Percentiles rank a stretch among this genome's conserved stretches.
These are phyloP conservation scores for Cicer arietinum DNA, from an alignment of 306 rosid genomes.

Conservation along the genomic window DNA sequence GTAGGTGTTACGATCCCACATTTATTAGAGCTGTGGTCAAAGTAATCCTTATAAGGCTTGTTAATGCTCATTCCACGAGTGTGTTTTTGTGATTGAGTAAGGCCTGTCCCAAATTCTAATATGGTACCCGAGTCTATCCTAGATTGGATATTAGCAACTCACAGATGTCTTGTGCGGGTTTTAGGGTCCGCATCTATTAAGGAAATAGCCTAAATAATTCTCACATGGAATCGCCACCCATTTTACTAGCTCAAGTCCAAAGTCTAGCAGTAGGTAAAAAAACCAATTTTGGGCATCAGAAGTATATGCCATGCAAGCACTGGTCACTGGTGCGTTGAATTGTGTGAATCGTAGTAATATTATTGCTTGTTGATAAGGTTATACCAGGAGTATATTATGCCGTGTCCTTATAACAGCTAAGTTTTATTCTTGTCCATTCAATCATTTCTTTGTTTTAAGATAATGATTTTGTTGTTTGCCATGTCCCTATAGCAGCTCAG, in stretches of 20 bases:
- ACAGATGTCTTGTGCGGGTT: no score
- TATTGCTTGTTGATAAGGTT: constrained; percentile 6
- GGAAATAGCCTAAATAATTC: no score
- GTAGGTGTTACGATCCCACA: no score
- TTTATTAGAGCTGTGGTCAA: background rate
- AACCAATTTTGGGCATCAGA: background rate
- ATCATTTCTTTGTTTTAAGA: background rate
- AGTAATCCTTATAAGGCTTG: no score
- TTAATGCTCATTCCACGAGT: background rate
- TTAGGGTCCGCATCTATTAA: no score
- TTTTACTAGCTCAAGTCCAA: background rate
- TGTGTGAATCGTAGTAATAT: background rate
- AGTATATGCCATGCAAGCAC: background rate
- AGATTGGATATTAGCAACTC: no score
- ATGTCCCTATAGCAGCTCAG: constrained; percentile 59
- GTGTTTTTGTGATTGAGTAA: background rate
- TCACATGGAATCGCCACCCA: no score
- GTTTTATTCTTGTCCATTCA: constrained; percentile 26
- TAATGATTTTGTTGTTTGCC: constrained; percentile 36
- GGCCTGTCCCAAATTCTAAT: background rate
- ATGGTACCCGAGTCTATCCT: no score
- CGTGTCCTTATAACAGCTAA: background rate
- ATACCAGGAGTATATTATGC: background rate
- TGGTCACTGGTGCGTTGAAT: background rate
- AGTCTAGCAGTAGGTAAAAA: background rate